Evolutionary conservation across 2,329 filamentous ascomycete species (phyloP).

Genomic region (Fusarium sp.): DNA sequence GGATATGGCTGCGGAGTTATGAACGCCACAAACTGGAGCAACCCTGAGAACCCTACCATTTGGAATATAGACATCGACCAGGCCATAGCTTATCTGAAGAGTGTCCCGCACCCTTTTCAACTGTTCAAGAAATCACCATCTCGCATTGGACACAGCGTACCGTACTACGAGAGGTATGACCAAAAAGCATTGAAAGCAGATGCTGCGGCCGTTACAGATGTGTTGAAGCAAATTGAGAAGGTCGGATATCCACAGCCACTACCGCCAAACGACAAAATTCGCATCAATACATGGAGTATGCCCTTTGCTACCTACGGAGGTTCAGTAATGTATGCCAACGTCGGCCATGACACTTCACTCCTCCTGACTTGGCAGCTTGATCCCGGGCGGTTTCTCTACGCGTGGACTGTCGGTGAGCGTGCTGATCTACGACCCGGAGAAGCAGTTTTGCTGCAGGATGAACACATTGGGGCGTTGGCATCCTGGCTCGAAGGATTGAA

Average conservation of each 20-base stretch:
- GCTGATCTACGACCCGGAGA: not conserved
- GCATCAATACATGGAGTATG: not conserved
- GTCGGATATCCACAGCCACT: not conserved
- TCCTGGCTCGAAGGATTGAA: not conserved
- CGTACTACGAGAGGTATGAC: not conserved
- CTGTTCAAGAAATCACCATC: not conserved
- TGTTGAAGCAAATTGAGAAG: not conserved
- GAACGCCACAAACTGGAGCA: not conserved
- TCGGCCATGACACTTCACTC: not conserved
- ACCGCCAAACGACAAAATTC: not conserved
- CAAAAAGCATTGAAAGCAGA: not conserved
- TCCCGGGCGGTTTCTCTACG: not conserved
- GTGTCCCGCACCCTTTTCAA: not conserved
- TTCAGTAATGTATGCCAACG: not conserved
- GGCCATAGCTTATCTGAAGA: not conserved
- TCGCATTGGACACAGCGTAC: not conserved
- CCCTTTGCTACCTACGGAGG: not conserved
- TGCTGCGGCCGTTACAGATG: not conserved
- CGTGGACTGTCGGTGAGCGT: not conserved
- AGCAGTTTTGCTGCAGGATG: not conserved
- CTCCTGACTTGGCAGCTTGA: not conserved
- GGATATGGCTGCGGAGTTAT: not conserved
- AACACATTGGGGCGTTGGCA: not conserved
- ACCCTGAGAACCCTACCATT: not conserved
- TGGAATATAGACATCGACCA: not conserved